Evolutionary conservation across 2,329 filamentous ascomycete genomes (phyloP), one percentile per base, ranked within the genome.

Genomic region (Aureobasidium sp.): DNA sequence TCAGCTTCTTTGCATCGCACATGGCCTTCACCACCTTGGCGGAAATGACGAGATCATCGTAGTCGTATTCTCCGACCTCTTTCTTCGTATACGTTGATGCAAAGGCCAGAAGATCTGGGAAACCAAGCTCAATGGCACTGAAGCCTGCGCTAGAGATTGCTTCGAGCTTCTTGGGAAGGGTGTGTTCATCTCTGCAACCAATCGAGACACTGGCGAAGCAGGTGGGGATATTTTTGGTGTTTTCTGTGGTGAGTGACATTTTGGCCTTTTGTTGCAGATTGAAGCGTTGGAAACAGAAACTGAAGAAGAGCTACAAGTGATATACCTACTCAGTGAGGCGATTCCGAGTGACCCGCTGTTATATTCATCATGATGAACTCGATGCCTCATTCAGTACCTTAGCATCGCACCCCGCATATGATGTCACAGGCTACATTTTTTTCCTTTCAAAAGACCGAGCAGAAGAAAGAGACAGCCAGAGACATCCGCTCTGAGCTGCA

Each of bases 61-160:
- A 90, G 69, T 89, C 82, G 47, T 85, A 77, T 0, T 81, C 75
- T 1, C 75, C 73, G 10, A 88, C 76, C 4, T 82, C 72, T 27
- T 65, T 54, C 36, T 78, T 74, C 15, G 80, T 76, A 4, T 83
- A 71, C 5, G 76, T 76, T 15, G 62, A 63, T 4, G 84, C 86
- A 66, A 88, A 89, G 5, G 81, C 74, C 11, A 87, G 72, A 2
- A 93, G 82, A 66, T 92, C 88, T 0, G 87, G 86, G 75, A 91
- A 89, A 0, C 85, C 85, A 7, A 92, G 81, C 72, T 92, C 89
- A 63, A 92, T 86, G 15, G 80, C 87, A 11, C 79, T 75, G 71
- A 91, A 90, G 2, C 85, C 86, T 1, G 83, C 85, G 1, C 76
- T 75, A n/a, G 84, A 77, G 66, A 91, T 84, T 45, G 85, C 84